Conservation (phyloP, 2,329 filamentous ascomycete species). For the Fusarium begoniae region DNA sequence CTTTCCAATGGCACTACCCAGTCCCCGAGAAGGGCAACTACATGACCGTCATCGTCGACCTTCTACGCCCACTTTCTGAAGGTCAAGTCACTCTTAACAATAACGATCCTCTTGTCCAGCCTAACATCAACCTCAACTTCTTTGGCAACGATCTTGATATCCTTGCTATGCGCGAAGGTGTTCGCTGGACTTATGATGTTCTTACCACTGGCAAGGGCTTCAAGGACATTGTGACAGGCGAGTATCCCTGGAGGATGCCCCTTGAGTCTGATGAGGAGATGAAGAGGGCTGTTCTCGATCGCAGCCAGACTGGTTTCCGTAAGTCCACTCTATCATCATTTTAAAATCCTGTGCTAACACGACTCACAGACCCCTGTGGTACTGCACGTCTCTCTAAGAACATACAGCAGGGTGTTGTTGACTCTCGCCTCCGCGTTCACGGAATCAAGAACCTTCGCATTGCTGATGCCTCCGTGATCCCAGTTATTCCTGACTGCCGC, state of each 20-base stretch:
- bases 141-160: constrained; percentile 65
- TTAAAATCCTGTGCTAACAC: neutral
- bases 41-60: constrained; percentile 64
- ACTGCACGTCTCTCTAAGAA: constrained; percentile 61
- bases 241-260: constrained; percentile 71
- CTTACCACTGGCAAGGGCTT: constrained; percentile 65
- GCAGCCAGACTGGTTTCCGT: constrained; percentile 66
- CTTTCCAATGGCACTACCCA: constrained; percentile 60
- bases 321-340: neutral
- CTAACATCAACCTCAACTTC: constrained; percentile 69
- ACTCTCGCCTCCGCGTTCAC: constrained; percentile 60
- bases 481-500: constrained; percentile 63
- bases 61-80: constrained; percentile 52
- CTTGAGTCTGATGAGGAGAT: constrained; percentile 64
- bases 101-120: constrained; percentile 64
- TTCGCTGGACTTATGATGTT: constrained; percentile 66
- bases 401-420: constrained; percentile 59
- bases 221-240: constrained; percentile 60
- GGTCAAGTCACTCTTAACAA: constrained; percentile 67
- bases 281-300: constrained; percentile 64
- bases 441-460: constrained; percentile 63
- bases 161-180: constrained; percentile 66
- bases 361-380: constrained; percentile 58
- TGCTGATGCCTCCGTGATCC: constrained; percentile 65
- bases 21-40: constrained; percentile 55